phyloP scores from a whole-genome alignment of 768 basidiomycete genomes.

The Kwoniella mangroviensis region DNA sequence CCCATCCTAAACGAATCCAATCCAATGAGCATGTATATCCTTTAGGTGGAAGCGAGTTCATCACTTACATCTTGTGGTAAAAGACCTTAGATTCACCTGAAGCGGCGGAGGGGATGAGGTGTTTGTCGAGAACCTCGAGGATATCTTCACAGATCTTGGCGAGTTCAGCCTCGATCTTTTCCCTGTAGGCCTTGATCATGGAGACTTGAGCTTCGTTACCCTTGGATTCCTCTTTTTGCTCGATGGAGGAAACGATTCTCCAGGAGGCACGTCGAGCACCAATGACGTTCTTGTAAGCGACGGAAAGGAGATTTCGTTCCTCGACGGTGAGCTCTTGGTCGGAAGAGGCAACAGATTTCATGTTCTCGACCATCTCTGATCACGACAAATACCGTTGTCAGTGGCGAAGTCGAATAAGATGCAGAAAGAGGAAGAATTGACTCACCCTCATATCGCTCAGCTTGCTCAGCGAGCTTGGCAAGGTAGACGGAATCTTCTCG shows the following conservation, averaged over 20 bases:
- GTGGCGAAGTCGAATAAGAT: background rate
- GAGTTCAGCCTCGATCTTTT: constrained; percentile 96
- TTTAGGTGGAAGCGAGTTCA: background rate
- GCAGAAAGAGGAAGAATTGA: constrained; percentile 17
- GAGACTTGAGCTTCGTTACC: constrained; percentile 93
- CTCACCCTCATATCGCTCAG: constrained; percentile 96
- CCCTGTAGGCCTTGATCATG: constrained; percentile 97
- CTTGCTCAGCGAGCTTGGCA: constrained; percentile 99
- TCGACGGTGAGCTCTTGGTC: constrained; percentile 98
- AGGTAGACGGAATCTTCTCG: constrained; percentile 99
- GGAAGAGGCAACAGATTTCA: constrained; percentile 97
- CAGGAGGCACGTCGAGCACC: constrained; percentile 97
- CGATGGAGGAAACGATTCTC: constrained; percentile 97
- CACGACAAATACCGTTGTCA: constrained; percentile 46
- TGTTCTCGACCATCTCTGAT: constrained; percentile 95
- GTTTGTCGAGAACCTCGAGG: constrained; percentile 94
- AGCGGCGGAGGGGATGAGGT: constrained; percentile 92
- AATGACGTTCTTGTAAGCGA: constrained; percentile 99
- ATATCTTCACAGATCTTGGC: constrained; percentile 99
- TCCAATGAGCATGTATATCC: background rate
- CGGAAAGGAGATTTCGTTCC: constrained; percentile 95
- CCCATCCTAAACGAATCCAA: constrained; percentile 74
- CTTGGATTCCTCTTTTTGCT: constrained; percentile 99
- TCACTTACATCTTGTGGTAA: constrained; percentile 95
- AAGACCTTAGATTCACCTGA: constrained; percentile 98